Percentiles rank a stretch among this genome's conserved stretches.
Evolutionary conservation across 306 rosid species (phyloP).

Genomic region (Glycine soja): DNA sequence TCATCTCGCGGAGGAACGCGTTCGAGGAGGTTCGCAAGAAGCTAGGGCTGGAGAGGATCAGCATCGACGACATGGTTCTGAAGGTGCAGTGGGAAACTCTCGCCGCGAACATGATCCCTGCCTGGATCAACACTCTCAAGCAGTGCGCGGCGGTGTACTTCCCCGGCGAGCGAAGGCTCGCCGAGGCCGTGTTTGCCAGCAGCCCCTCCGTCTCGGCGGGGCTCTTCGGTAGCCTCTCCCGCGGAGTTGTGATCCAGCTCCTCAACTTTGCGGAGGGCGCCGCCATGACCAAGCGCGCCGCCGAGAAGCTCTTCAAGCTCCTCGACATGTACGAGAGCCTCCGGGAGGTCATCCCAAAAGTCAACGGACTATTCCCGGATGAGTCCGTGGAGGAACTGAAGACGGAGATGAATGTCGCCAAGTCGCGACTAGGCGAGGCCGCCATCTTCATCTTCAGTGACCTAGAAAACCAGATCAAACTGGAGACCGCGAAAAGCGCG

Average conservation of each 20-base stretch:
- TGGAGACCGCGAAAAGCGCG: conserved; percentile 45
- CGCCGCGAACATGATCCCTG: conserved; percentile 61
- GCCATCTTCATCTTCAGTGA: conserved; percentile 52
- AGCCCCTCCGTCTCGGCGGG: conserved; percentile 21
- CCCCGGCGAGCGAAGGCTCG: conserved; percentile 55
- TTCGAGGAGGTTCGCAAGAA: conserved; percentile 54
- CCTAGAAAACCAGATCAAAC: conserved; percentile 52
- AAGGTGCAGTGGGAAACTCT: conserved; percentile 64
- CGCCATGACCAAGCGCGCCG: conserved; percentile 64
- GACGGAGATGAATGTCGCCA: conserved; percentile 51
- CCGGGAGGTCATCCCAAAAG: conserved; percentile 47
- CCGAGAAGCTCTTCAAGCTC: conserved; percentile 68
- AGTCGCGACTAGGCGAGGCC: conserved; percentile 56
- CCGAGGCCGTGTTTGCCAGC: conserved; percentile 45
- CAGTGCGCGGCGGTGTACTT: conserved; percentile 50
- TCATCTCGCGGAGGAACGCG: conserved; percentile 50
- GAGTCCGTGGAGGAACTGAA: conserved; percentile 52
- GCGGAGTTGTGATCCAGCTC: conserved; percentile 56
- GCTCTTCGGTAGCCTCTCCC: conserved; percentile 57
- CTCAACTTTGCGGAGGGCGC: conserved; percentile 68
- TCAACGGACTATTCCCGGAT: conserved; percentile 48
- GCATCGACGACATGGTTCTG: conserved; percentile 68
- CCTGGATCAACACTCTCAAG: conserved; percentile 60
- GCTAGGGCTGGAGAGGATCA: conserved; percentile 58
- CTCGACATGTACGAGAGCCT: conserved; percentile 73